Evolutionary conservation across 2,329 filamentous ascomycete species (phyloP), one percentile per base, ranked within the genome.

Genomic region (Colletotrichum chrysophilum): DNA sequence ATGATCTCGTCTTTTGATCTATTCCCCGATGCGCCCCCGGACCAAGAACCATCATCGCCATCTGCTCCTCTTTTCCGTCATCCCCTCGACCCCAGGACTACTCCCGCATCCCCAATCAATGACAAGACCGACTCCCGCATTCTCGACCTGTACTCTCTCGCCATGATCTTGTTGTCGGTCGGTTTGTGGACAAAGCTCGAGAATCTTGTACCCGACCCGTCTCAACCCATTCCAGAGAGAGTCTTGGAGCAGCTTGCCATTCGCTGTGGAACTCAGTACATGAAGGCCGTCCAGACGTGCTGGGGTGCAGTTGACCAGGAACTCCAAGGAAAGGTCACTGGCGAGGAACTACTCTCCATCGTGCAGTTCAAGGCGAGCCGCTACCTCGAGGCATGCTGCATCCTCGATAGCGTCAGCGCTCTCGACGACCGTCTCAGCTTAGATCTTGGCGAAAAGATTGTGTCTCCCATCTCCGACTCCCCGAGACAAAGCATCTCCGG

Each of bases 1-100:
- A 89, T 95, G 5, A 86, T 96, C 58, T 93, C 93, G 2, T 93
- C 93, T 0, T 96, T 95, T 78, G 94, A 96, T 77, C 84, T 96
- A 4, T 96, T 96, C 80, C 91, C 86, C 4, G 86, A 87, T n/a
- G 83, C 83, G 8, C 81, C 85, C 3, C 85, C 85, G 18, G 82
- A 83, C 10, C 81, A 82, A 16, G 78, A 80, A 21, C 77, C 79
- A 1, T 74, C 81, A 2, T 79, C 80, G 5, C 72, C 76, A 2
- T 76, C 80, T 5, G 84, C 85, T 38, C 84, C 84, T 2, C 82
- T 93, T 16, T 93, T 94, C 82, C 90, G 91, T n/a, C 94, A 96
- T 80, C 92, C 93, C 0, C 86, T 94, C 4, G 91, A 93, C 79
- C 90, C 91, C 6, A 85, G 88, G 14, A 88, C 86, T 5, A 88